These are phyloP conservation scores for Alloteropsis semialata DNA, from an alignment of 176 grass and related monocot genomes.

Conservation along the genomic window DNA sequence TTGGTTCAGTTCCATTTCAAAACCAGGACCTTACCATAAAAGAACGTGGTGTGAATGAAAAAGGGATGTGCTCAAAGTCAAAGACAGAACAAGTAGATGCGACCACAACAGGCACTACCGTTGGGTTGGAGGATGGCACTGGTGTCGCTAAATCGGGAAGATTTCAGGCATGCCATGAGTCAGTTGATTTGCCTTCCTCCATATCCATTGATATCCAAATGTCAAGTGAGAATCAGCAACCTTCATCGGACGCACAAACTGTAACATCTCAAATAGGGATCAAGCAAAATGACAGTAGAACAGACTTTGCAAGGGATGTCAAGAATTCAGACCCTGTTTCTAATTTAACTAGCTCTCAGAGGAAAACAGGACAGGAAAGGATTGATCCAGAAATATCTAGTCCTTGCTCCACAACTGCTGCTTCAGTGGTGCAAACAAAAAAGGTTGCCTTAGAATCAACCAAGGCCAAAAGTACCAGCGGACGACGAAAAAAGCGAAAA, in stretches of 20 bases:
- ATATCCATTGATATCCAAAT: slow-evolving; percentile 14
- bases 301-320: neutral
- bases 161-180: neutral
- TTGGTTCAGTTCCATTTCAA: slow-evolving; percentile 16
- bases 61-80: neutral
- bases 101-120: neutral
- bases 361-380: slow-evolving; percentile 18
- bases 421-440: slow-evolving; percentile 35
- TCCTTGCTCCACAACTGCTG: neutral
- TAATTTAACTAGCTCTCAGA: neutral
- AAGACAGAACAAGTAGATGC: slow-evolving; percentile 15
- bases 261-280: slow-evolving; percentile 16
- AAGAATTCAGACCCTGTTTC: neutral
- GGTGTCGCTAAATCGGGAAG: slow-evolving; percentile 8
- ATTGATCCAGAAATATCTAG: slow-evolving; percentile 17
- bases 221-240: slow-evolving; percentile 26
- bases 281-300: slow-evolving; percentile 14
- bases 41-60: slow-evolving; percentile 15
- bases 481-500: slow-evolving; percentile 55
- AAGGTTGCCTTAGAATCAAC: slow-evolving; percentile 35
- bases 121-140: slow-evolving; percentile 18
- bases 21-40: slow-evolving; percentile 22
- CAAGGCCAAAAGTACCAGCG: slow-evolving; percentile 37
- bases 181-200: neutral
- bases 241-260: slow-evolving; percentile 7